Base-by-base conservation (phyloP, 2,329 filamentous ascomycete species). In the Aspergillus fijiensis region DNA sequence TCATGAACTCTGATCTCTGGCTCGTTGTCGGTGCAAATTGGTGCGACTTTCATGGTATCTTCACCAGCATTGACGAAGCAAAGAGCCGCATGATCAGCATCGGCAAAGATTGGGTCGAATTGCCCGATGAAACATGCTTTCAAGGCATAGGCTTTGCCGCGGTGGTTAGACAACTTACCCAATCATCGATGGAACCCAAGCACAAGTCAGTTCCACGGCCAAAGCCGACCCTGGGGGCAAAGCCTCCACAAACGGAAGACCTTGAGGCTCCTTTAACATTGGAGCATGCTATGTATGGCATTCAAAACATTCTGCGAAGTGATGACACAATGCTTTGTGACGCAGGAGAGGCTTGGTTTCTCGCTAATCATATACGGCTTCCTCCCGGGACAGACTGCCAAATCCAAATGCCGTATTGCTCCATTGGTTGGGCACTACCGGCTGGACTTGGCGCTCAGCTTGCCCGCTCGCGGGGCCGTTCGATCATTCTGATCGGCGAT, bases 401-500 rank as follows among this genome's bases (percentile, higher is more conserved):
- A 1, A 54, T 60, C n/a, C 61, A 63, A 49, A 4, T 63, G 1
- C 55, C 56, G 5, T 63, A 63, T 16, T 59, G 59, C 7, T 61
- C 61, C 3, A 52, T 59, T 12, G 59, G 61, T 14, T 63, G 61
- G 61, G 42, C 51, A 16, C 27, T 63, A 19, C 59, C 59, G 5
- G 61, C 61, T 4, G 49, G 50, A 1, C 45, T 61, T 25, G 59
- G 61, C 1, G 50, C 49, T 27, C 61, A 63, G 10, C 16, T 63
- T 42, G 61, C 53, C 39, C 55, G 56, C 9, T 39, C 63, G 1
- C 23, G 57, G 1, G 54, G 62, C 9, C 79, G 91, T 63, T 90
- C 89, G 0, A 87, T 96, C 51, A 80, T 96, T 35, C 91, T 96
- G 71, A 90, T 91, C 16, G 92, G 92, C 14, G 92, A 96, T 71